Evolutionary conservation across 257 asterid genomes (phyloP).

Genomic region (Gentiana macrophylla): DNA sequence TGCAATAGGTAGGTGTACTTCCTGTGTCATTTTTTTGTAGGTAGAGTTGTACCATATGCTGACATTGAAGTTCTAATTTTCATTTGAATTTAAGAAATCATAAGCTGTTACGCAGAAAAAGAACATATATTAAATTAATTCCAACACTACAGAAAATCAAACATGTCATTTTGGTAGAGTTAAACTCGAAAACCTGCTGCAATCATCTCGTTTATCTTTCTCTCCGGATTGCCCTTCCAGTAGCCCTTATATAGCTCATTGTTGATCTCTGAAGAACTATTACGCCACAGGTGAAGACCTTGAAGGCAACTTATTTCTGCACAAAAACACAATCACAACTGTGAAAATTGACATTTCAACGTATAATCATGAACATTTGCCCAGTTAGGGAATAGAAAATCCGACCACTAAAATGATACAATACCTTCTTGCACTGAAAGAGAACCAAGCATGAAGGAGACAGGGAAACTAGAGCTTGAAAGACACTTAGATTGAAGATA

Average conservation of each 20-base stretch:
- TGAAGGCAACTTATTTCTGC: constrained; percentile 57
- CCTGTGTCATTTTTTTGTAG: constrained; percentile 56
- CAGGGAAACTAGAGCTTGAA: constrained; percentile 39
- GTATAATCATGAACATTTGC: too few relatives aligned
- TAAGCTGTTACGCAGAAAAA: constrained; percentile 51
- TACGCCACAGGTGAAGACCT: constrained; percentile 77
- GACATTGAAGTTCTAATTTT: constrained; percentile 45
- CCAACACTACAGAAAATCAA: constrained; percentile 7
- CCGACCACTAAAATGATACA: neutral
- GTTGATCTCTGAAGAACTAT: constrained; percentile 72
- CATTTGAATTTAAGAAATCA: constrained; percentile 64
- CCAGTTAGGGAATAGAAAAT: too few relatives aligned
- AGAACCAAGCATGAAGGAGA: constrained; percentile 46
- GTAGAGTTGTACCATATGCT: constrained; percentile 91
- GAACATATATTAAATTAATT: constrained; percentile 13
- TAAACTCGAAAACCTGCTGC: constrained; percentile 45
- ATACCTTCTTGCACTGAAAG: constrained; percentile 45
- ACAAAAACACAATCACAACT: neutral
- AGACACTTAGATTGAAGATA: constrained; percentile 57
- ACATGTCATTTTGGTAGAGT: constrained; percentile 10
- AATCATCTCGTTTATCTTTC: constrained; percentile 58
- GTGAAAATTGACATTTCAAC: too few relatives aligned
- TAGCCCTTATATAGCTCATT: constrained; percentile 83
- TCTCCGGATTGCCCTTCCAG: constrained; percentile 61
- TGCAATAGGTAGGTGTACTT: constrained; percentile 30